Evolutionary conservation across 768 basidiomycete genomes (phyloP), one percentile per base, ranked within the genome.

Genomic region (Lenzites betulinus): DNA sequence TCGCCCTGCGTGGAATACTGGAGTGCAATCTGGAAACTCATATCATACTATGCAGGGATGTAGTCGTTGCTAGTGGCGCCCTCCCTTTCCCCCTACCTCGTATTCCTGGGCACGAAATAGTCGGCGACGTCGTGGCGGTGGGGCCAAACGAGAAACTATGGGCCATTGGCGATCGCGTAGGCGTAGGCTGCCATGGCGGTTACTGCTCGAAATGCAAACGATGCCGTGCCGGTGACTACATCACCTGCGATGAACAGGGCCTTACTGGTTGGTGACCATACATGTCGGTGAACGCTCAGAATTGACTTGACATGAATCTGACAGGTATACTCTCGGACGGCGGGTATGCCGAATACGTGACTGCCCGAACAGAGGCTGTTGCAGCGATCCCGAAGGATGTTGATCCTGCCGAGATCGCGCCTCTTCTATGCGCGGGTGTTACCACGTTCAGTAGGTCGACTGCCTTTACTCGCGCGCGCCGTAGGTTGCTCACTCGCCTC

Each of bases 361-460:
- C 66, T 0, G 56, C 69, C 0, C 55, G 63, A 15, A 56, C 63
- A 30, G 64, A 66, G 35, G 70, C 69, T 3, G 58, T 71, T 30
- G 62, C 64, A 13, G 41, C 36, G 9, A 53, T 73, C 18, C 67
- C 73, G 1, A 60, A 68, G 16, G 65, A 64, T n/a, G 43, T 69
- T 18, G 66, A 67, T 52, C 68, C 67, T 7, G 66, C 68, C n/a
- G 68, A 73, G 52, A 58, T 66, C 7, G 73, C 69, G 11, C 67
- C 69, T 1, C 62, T 76, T 9, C 59, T 75, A n/a, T 77, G 75
- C 56, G 75, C 73, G 7, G 77, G 74, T 22, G 69, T 76, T 7
- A 79, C 78, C 3, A 66, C 66, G 26, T 79, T 71, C 71, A 73
- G 75, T 51, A 47, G 20, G 63, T 47, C 7, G 8, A 3, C 30